Evolutionary conservation across 2,329 filamentous ascomycete genomes (phyloP).

Genomic region (Dothiorella sarmentorum): DNA sequence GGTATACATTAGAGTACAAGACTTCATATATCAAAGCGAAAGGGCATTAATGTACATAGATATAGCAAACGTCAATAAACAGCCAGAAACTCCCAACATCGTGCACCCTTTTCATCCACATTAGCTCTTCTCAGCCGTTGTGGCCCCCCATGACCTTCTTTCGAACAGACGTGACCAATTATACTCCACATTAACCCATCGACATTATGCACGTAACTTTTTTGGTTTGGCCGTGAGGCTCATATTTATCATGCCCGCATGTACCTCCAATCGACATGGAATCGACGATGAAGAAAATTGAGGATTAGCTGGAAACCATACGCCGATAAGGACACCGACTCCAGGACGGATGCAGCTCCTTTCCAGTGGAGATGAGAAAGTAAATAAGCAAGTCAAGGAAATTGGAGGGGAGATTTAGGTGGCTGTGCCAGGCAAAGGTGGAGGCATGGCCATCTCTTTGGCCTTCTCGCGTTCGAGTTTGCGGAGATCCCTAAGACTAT

Average conservation of each 20-base stretch:
- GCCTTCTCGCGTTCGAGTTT: slow-evolving; percentile 17
- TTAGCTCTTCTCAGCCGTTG: not conserved
- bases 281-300: not conserved
- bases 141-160: not conserved
- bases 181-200: not conserved
- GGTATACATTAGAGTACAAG: no score
- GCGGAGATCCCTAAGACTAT: slow-evolving; percentile 13
- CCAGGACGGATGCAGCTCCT: not conserved
- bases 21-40: no score
- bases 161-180: no score
- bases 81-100: not conserved
- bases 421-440: slow-evolving; percentile 16
- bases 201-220: not conserved
- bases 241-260: not conserved
- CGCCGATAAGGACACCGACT: not conserved
- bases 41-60: not conserved
- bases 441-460: slow-evolving; percentile 17
- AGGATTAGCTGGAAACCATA: not conserved
- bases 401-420: not conserved
- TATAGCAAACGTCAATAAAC: not conserved
- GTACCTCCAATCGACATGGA: not conserved
- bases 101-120: not conserved
- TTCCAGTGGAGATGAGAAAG: no score
- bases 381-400: not conserved
- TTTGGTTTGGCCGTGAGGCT: not conserved